Evolutionary conservation across 2,329 filamentous ascomycete genomes (phyloP).

Genomic region (Beauveria medogensis): DNA sequence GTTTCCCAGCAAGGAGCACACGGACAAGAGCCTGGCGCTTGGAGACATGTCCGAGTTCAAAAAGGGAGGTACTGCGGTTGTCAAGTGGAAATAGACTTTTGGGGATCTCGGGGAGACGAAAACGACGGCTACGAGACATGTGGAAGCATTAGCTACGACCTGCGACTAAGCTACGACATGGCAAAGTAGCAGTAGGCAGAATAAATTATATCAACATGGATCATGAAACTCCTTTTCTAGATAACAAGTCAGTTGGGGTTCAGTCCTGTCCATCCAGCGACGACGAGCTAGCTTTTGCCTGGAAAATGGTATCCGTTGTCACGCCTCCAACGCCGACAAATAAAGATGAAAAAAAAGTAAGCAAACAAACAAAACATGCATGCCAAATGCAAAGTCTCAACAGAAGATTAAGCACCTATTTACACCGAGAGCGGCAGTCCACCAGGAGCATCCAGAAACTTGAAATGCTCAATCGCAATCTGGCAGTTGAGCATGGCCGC

Average conservation of each 20-base stretch:
- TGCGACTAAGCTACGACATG: too few species aligned
- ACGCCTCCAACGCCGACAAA: slow-evolving; percentile 1
- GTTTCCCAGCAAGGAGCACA: slow-evolving; percentile 74
- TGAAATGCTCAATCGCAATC: slow-evolving; percentile 76
- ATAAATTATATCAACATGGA: not conserved
- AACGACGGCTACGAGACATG: not conserved
- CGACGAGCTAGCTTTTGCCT: not conserved
- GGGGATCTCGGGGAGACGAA: not conserved
- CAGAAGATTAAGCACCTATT: too few species aligned
- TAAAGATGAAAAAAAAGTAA: not conserved
- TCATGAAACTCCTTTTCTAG: not conserved
- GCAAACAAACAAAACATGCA: not conserved
- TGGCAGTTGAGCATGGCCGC: slow-evolving; percentile 83
- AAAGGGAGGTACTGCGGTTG: slow-evolving; percentile 56
- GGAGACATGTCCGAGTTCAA: slow-evolving; percentile 58
- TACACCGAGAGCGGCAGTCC: slow-evolving; percentile 13
- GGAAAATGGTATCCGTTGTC: slow-evolving; percentile 7
- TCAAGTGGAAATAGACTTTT: slow-evolving; percentile 45
- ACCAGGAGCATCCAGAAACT: slow-evolving; percentile 48
- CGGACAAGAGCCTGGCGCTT: slow-evolving; percentile 52
- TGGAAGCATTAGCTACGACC: not conserved
- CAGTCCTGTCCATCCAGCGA: not conserved
- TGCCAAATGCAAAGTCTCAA: not conserved
- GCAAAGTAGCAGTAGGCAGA: not conserved
- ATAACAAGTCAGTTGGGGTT: not conserved